A percentile compares a stretch with the other conserved stretches of the same genome.
Evolutionary conservation across 2,329 filamentous ascomycete genomes (phyloP).

Genomic region (Colletotrichum acutatum): DNA sequence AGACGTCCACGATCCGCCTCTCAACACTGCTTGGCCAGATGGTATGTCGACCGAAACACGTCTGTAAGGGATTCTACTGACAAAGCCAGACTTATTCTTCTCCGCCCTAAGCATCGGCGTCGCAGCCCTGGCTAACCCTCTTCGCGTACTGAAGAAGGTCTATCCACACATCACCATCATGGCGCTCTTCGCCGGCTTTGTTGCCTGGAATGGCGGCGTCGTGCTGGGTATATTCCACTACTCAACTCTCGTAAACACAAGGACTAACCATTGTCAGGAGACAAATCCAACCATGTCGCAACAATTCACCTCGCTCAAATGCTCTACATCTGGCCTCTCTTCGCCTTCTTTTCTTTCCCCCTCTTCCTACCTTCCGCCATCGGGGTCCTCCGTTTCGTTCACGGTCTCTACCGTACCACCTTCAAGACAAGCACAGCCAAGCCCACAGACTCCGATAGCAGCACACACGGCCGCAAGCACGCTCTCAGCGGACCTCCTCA

Average conservation of each 20-base stretch:
- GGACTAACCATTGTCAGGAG: constrained; percentile 66
- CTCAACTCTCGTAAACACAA: background rate
- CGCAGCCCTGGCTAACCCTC: constrained; percentile 63
- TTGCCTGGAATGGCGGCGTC: constrained; percentile 89
- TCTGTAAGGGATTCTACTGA: constrained; percentile 8
- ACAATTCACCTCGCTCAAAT: constrained; percentile 91
- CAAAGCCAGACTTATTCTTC: constrained; percentile 60
- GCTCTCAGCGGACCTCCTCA: background rate
- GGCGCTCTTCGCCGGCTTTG: constrained; percentile 76
- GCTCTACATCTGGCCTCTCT: constrained; percentile 94
- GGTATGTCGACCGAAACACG: constrained; percentile 51
- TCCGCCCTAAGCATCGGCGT: constrained; percentile 73
- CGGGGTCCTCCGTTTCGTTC: constrained; percentile 40
- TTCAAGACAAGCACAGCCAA: background rate
- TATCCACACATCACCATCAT: constrained; percentile 74
- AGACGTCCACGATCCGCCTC: constrained; percentile 64
- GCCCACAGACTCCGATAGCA: background rate
- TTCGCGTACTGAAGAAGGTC: constrained; percentile 56
- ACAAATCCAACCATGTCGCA: constrained; percentile 93
- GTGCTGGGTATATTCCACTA: constrained; percentile 75
- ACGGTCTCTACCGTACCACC: background rate
- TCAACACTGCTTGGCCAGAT: constrained; percentile 59
- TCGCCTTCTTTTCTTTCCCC: constrained; percentile 89
- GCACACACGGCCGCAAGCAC: background rate
- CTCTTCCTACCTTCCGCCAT: constrained; percentile 69